Evolutionary conservation across 2,329 filamentous ascomycete species (phyloP), one percentile per base, ranked within the genome.

Genomic region (Fusarium duplospermum): DNA sequence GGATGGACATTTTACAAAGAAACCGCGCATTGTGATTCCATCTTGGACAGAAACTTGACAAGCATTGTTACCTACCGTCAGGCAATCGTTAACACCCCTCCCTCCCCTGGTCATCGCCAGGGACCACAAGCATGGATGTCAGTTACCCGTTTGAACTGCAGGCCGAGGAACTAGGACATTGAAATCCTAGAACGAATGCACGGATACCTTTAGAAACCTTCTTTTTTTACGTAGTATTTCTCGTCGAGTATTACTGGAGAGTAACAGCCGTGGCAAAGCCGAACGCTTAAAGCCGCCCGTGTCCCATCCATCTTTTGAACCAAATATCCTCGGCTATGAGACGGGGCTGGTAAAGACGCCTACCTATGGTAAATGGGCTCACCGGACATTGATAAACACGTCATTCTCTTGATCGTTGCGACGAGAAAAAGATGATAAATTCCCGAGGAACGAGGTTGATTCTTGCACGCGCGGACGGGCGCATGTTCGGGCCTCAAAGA

Each of bases 241-340:
- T 38, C 20, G 47, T 27, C 27, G 31, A n/a, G 29, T 75, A 22
- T 60, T 61, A 47, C 42, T 47, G 20, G 18, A 29, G 35, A 56
- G 36, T 14, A n/a, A 36, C 35, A 60, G 31, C 63, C 56, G 59
- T 40, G 65, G 31, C 62, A 47, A 66, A 66, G 54, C 62, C 57
- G 57, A 31, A n/a, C 45, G 33, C 58, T 54, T 67, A 75, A 67
- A 75, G 66, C 72, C 59, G 71, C 70, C 72, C 59, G 71, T 68
- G 62, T 54, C 22, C 47, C 61, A 64, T 62, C 54, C 64, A 59
- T 45, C 56, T 45, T 33, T 11, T 45, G 40, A 52, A 20, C 42
- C 31, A 36, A 50, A 59, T 68, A 76, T 71, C 76, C 76, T 77
- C 76, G 76, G 74, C 47, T 76, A 74, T 71, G 61, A 60, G 24